phyloP scores from a whole-genome alignment of 345 rosid genomes.

The Linum lewisii region DNA sequence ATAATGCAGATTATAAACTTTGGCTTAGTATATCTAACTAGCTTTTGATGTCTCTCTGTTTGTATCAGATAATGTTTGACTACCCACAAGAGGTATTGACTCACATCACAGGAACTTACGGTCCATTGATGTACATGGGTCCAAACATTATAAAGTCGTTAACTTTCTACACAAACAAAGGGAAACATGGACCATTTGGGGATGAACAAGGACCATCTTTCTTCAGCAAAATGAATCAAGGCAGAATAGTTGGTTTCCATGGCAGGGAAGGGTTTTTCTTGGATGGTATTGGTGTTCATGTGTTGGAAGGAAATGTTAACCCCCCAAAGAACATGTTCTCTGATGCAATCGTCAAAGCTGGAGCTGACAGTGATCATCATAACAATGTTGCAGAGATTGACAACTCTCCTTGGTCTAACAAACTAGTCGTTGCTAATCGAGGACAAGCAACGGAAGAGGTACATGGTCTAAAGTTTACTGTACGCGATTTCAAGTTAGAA shows the following conservation, averaged over 20 bases:
- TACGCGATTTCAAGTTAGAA: no score
- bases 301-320: slow-evolving; percentile 42
- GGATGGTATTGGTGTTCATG: slow-evolving; percentile 68
- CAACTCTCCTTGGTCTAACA: slow-evolving; percentile 67
- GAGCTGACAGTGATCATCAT: background rate
- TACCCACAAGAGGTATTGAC: slow-evolving; percentile 72
- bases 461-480: no score
- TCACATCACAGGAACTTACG: slow-evolving; percentile 55
- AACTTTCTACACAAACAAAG: slow-evolving; percentile 72
- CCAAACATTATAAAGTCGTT: slow-evolving; percentile 58
- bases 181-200: slow-evolving; percentile 82
- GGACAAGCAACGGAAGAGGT: slow-evolving; percentile 68
- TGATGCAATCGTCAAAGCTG: slow-evolving; percentile 29
- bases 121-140: slow-evolving; percentile 76
- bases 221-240: slow-evolving; percentile 43
- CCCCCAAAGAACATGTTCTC: slow-evolving; percentile 30
- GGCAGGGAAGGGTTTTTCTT: slow-evolving; percentile 72
- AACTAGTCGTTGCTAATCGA: slow-evolving; percentile 46
- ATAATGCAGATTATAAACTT: no score
- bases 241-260: slow-evolving; percentile 67
- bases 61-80: slow-evolving; percentile 75
- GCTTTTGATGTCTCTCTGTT: no score
- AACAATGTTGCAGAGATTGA: slow-evolving; percentile 39
- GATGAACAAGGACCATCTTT: slow-evolving; percentile 82
- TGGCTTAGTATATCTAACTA: no score